Base-by-base conservation (phyloP, 306 rosid genomes). In the Fragaria vesca region DNA sequence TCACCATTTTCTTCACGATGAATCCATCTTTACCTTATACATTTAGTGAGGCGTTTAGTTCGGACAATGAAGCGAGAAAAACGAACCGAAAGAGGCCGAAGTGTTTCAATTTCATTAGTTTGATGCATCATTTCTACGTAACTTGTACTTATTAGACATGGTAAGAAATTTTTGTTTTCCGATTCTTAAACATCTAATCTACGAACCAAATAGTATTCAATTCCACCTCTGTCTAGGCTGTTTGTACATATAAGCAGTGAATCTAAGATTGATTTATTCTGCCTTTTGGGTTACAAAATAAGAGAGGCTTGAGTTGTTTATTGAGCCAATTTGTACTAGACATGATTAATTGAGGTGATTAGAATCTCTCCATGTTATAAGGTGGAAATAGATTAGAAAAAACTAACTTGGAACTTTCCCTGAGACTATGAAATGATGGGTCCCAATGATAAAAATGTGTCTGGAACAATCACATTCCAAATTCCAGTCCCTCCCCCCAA, bases 381-480 rank as follows among this genome's bases (percentile, higher is more conserved):
- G 28, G 76, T 61, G 78, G 75, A 52, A 65, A 79, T 72, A 40
- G 68, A 47, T 73, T 51, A 81, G 69, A 52, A 81, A 80, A 79
- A 28, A 43, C 47, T 71, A 82, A 81, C 72, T 85, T 70, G 87
- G 85, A 87, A 83, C 89, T 85, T 80, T 90, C 73, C 75, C 40
- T 69, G 30, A 75, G 71, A 28, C 79, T 16, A 69, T 74, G 36
- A 43, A 73, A 30, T 66, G 80, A 43, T 79, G 72, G 79, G 79
- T 57, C 84, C 72, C 48, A 55, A 20, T 81, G 86, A 9, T 73
- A 66, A 20, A 45, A 79, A 83, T 73, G 84, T 83, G 88, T 82
- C 81, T 80, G 77, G 36, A 77, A 76, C 86, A 84, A 90, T 87
- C 85, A 88, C 84, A 85, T 88, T 81, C 85, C 85, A 84, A 80